phyloP scores from a whole-genome alignment of 2,329 filamentous ascomycete species.

The Ceratocystis eucalypticola region DNA sequence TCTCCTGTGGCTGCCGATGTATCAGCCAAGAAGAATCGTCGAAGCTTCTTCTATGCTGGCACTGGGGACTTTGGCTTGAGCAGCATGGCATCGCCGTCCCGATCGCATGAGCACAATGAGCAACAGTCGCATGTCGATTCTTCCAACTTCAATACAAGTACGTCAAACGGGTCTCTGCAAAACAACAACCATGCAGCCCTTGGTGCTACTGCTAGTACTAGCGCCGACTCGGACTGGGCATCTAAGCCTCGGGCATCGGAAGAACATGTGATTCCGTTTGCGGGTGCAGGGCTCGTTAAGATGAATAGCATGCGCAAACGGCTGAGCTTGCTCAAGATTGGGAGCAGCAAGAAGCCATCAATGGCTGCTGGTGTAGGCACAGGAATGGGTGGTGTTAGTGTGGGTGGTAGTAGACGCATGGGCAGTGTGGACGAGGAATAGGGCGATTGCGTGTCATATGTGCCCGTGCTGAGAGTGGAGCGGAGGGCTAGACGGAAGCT shows the following conservation, averaged over 20 bases:
- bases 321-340: constrained; percentile 63
- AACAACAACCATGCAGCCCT: not conserved
- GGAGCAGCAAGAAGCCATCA: constrained; percentile 50
- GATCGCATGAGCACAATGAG: constrained; percentile 7
- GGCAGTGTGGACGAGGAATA: constrained; percentile 44
- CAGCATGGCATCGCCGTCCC: not conserved
- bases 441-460: constrained; percentile 19
- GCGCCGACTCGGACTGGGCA: constrained; percentile 24
- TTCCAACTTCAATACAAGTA: not conserved
- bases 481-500: not conserved
- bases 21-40: constrained; percentile 16
- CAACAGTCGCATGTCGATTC: not conserved
- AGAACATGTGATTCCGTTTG: constrained; percentile 18
- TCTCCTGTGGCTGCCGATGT: not conserved
- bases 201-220: constrained; percentile 23
- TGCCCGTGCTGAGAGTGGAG: not conserved
- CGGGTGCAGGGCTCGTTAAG: constrained; percentile 28
- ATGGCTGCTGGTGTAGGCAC: constrained; percentile 25
- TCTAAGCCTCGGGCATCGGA: constrained; percentile 15
- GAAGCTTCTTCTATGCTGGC: constrained; percentile 18
- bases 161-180: not conserved
- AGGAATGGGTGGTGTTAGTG: not conserved
- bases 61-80: constrained; percentile 9
- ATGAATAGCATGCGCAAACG: constrained; percentile 61
- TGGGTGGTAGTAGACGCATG: constrained; percentile 29